These are phyloP conservation scores for Xerocomus nothofagi DNA, from an alignment of 1,284 basidiomycete genomes.

Conservation along the genomic window DNA sequence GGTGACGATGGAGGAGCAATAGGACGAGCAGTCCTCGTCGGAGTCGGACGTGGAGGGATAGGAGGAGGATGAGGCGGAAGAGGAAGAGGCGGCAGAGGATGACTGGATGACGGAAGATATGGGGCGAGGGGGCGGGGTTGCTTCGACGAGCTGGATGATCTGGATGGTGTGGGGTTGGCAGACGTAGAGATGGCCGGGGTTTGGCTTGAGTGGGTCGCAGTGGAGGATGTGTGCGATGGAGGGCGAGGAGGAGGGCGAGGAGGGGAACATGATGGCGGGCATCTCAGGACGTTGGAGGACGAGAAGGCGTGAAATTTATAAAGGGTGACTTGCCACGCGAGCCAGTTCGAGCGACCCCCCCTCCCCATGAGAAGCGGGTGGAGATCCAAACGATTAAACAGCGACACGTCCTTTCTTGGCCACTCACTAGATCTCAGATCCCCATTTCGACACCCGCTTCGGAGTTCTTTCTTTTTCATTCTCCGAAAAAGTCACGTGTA, in stretches of 20 bases:
- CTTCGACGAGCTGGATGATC: constrained; percentile 75
- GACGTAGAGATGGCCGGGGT: constrained; percentile 46
- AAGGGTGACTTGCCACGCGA: constrained; percentile 32
- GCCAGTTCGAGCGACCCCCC: constrained; percentile 12
- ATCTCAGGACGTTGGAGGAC: not conserved
- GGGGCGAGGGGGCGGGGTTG: constrained; percentile 50
- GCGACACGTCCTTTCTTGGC: constrained; percentile 15
- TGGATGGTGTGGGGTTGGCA: constrained; percentile 55
- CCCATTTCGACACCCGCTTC: not conserved
- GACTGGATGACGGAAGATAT: constrained; percentile 46
- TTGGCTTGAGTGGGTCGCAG: constrained; percentile 37
- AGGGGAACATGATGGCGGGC: constrained; percentile 30
- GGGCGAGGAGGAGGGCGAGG: constrained; percentile 32
- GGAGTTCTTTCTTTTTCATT: not conserved
- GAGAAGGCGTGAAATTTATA: constrained; percentile 21
- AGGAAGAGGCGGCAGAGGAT: constrained; percentile 38
- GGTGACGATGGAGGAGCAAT: constrained; percentile 62
- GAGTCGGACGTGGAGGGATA: constrained; percentile 40
- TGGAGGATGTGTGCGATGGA: constrained; percentile 30
- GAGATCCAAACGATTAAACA: constrained; percentile 29
- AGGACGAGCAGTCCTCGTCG: constrained; percentile 53
- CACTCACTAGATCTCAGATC: constrained; percentile 29
- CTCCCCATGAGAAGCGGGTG: constrained; percentile 9
- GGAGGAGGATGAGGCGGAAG: constrained; percentile 39
- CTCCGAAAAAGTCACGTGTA: constrained; percentile 24